Evolutionary conservation across 306 rosid genomes (phyloP), one percentile per base, ranked within the genome.

Genomic region (Senna siamea): DNA sequence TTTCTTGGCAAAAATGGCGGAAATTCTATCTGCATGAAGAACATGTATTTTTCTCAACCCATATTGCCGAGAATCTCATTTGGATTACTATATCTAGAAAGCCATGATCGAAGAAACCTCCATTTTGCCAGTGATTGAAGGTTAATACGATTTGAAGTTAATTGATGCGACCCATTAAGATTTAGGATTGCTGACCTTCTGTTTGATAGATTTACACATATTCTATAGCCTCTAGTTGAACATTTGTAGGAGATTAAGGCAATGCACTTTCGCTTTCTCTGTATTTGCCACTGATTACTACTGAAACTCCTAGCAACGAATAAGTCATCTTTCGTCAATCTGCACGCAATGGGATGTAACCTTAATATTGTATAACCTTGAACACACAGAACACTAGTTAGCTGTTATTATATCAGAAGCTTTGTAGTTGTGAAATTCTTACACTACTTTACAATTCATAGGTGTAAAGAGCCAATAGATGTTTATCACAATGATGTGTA

Each of bases 151-250:
- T 14, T 19, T 7, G 62, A 51, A 51, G 19, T 51, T 56, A 11
- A 34, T 34, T 51, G 11, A 12, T 30, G 18, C 11, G 6, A 35
- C 37, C 18, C 20, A 53, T 11, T 19, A 15, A n/a, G n/a, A n/a
- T 26, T 26, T 7, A 37, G 8, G 38, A 20, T 41, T 53, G 15
- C 11, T 37, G 40, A 19, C 18, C 37, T 18, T 20, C 43, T 70
- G 64, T 38, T 70, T 34, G 30, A 76, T 76, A 47, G 32, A 56
- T 48, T 55, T 64, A 52, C 37, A 13, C 60, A 19, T 12, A 13
- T n/a, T 46, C n/a, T 13, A 73, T 18, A 47, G 46, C 40, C 58
- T 43, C 20, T 44, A 17, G 48, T 41, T 22, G 56, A 74, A 51
- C 19, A 19, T 54, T 19, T 37, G 51, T 2, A 35, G 52, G 30